Evolutionary conservation across 345 rosid genomes (phyloP), one percentile per base, ranked within the genome.

Genomic region (Eucalyptus melliodora): DNA sequence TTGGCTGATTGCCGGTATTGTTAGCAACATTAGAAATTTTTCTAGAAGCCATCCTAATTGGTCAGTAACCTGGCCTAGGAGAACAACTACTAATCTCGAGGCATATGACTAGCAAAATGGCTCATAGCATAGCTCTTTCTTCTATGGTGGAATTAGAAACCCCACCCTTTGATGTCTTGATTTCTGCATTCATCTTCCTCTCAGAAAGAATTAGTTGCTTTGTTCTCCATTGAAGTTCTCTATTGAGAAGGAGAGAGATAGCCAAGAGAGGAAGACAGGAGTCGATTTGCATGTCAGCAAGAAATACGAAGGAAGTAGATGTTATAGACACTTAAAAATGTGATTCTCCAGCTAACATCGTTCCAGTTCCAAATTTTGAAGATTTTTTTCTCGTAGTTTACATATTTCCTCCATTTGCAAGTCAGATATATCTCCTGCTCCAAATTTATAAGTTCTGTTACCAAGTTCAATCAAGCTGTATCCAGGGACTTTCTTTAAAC

Each of bases 401-500:
- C 62, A 86, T 23, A 31, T 14, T 86, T 88, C 88, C 82, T 89
- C 65, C 26, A 80, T 50, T 53, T 86, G 45, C 53, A 86, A 14
- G 85, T 49, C 89, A 88, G 89, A 91, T 19, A 85, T 89, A 88
- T 88, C 90, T 77, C 90, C 93, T 31, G 89, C 91, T 34, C 90
- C 90, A 85, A 72, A 89, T 87, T 91, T 88, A 83, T 89, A 88
- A 85, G 81, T 72, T 86, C 51, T 88, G 87, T 87, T 67, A 44
- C 90, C 91, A 87, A 90, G 91, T 91, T 92, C 92, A 44, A 95
- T 92, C 55, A 91, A 82, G 56, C 96, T 96, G 93, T 93, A 94
- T 23, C 97, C 97, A 21, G 96, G 95, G 40, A 93, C 96, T 93
- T 95, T 96, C 94, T 91, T 93, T 88, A 95, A 92, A 83, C 93